phyloP scores from a whole-genome alignment of 257 asterid species.

The Fraxinus anomala region DNA sequence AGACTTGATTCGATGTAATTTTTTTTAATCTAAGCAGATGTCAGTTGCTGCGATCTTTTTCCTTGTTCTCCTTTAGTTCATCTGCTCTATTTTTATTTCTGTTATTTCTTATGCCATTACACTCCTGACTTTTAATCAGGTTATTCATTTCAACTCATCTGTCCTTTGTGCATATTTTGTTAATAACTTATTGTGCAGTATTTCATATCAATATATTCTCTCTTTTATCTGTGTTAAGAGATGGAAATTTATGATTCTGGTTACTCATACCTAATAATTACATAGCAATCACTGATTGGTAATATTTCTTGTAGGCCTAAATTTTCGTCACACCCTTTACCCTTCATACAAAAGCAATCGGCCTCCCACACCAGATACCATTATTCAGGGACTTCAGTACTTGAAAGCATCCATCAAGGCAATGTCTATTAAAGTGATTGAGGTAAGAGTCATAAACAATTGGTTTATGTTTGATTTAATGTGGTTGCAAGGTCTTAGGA shows the following conservation, averaged over 20 bases:
- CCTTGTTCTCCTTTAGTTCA: not conserved
- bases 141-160: constrained; percentile 6
- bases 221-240: constrained; percentile 4
- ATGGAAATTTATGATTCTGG: constrained; percentile 15
- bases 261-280: constrained; percentile 10
- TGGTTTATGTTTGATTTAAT: constrained; percentile 22
- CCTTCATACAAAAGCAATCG: constrained; percentile 96
- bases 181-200: constrained; percentile 3
- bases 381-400: constrained; percentile 95
- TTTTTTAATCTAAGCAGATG: not conserved
- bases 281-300: constrained; percentile 25
- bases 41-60: not conserved
- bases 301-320: constrained; percentile 65
- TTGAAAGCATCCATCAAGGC: constrained; percentile 95
- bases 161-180: not conserved
- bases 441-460: constrained; percentile 51
- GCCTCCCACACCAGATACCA: constrained; percentile 97
- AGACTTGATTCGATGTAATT: not conserved
- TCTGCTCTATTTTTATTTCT: not conserved
- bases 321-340: constrained; percentile 87
- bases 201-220: not conserved
- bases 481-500: constrained; percentile 20
- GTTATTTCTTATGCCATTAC: not conserved
- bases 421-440: constrained; percentile 91
- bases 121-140: not conserved